Conservation (phyloP, 169 alveolate genomes). For the Plasmodium gallinaceum region DNA sequence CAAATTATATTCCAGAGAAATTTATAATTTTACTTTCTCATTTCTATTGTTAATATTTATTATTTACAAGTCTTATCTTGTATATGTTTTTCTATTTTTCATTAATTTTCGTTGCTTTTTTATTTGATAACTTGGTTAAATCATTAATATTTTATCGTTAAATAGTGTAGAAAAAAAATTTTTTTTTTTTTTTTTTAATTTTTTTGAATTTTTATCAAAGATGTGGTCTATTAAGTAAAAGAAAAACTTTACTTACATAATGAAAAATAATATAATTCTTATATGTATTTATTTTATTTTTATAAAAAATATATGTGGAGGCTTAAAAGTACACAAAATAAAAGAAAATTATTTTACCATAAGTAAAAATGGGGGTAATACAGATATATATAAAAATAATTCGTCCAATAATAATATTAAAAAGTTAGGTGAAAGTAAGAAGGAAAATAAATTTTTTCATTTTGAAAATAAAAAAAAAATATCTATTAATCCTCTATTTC, state of each 20-base stretch:
- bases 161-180: background rate
- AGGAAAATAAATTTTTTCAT: slow-evolving; percentile 60
- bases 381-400: background rate
- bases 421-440: background rate
- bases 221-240: slow-evolving; percentile 11
- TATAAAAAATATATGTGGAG: slow-evolving; percentile 12
- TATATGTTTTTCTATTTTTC: too few relatives aligned
- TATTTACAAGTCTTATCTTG: too few relatives aligned
- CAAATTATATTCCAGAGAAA: too few relatives aligned
- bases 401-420: background rate
- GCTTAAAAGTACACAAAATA: slow-evolving; percentile 10
- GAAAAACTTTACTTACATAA: background rate
- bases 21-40: too few relatives aligned
- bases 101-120: too few relatives aligned
- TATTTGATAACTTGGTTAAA: too few relatives aligned
- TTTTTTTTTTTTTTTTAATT: background rate
- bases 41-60: too few relatives aligned
- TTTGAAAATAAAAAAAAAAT: slow-evolving; percentile 43
- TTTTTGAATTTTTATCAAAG: background rate
- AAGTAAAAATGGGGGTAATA: background rate
- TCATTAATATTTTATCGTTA: too few relatives aligned
- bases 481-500: slow-evolving; percentile 54
- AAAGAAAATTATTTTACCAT: background rate
- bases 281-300: slow-evolving; percentile 10
- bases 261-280: slow-evolving; percentile 33